These are phyloP conservation scores for Aspergillus haitiensis DNA, from an alignment of 495 filamentous ascomycete species.

Conservation along the genomic window DNA sequence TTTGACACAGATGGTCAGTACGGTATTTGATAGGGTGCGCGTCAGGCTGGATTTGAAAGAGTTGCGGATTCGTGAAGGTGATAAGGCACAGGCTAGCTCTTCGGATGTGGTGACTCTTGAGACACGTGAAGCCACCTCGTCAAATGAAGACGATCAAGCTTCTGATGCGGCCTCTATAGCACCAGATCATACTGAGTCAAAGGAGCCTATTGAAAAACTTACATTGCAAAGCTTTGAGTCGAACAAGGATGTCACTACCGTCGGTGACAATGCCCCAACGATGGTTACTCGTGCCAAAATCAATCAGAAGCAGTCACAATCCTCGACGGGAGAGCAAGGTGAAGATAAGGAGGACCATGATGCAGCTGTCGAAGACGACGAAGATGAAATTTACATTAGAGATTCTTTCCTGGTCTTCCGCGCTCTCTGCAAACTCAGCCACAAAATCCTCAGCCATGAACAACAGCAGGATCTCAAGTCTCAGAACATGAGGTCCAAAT, in stretches of 20 bases:
- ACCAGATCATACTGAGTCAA: conserved; percentile 55
- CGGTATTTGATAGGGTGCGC: conserved; percentile 94
- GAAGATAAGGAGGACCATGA: conserved; percentile 50
- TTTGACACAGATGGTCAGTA: conserved; percentile 97
- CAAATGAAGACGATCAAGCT: conserved; percentile 46
- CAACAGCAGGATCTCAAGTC: conserved; percentile 90
- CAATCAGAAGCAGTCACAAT: conserved; percentile 50
- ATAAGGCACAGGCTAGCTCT: conserved; percentile 33
- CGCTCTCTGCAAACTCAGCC: conserved; percentile 95
- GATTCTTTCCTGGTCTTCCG: conserved; percentile 97
- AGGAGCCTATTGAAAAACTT: conserved; percentile 73
- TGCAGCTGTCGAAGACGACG: conserved; percentile 67
- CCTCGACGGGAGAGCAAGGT: conserved; percentile 52
- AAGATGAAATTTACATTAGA: conserved; percentile 94
- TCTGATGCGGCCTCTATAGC: conserved; percentile 51
- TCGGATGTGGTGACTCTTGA: conserved; percentile 43
- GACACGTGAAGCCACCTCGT: conserved; percentile 31
- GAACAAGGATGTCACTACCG: conserved; percentile 85
- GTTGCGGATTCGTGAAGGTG: conserved; percentile 52
- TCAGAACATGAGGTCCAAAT: conserved; percentile 94
- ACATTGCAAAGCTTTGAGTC: conserved; percentile 96
- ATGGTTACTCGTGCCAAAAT: conserved; percentile 81
- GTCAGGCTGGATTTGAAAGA: conserved; percentile 86
- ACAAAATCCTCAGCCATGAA: conserved; percentile 82
- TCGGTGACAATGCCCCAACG: conserved; percentile 88